Base-by-base conservation (phyloP, 83 land plant genomes). In the Picea mariana region DNA sequence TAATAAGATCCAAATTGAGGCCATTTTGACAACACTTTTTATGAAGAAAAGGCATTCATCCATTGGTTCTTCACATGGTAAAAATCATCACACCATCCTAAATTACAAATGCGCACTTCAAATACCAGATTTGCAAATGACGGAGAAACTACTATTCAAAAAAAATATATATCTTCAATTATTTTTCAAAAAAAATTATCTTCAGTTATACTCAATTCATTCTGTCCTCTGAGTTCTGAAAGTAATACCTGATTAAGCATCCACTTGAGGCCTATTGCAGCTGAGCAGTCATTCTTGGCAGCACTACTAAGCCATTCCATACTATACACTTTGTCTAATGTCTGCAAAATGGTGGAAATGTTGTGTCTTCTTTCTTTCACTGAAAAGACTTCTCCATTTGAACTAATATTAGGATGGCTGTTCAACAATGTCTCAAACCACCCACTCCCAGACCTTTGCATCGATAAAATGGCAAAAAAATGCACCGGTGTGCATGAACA, bases 221-320 rank as follows among this genome's bases (percentile, higher is more conserved):
- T 55, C 59, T 55, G 59, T 55, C 13, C 59, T 12, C 16, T 44
- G 15, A 55, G 12, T 55, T 55, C 59, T 55, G 59, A 55, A 55
- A 55, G 59, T 55, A 12, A 55, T 84, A 90, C 92, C 88, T 90
- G 92, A 86, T 90, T 90, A 40, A 90, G 87, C 92, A 90, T 90
- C 92, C 92, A 90, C 81, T 90, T 90, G 80, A 90, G 82, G 3
- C 89, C 92, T 73, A 90, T 85, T 38, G 90, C 92, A 86, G 92
- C 88, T 2, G 90, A 82, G 79, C 92, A 90, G 66, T 84, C 85
- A 55, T 90, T 90, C 68, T 90, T 88, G 47, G 92, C 80, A 71
- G 92, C 86, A 84, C 92, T 90, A 42, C 78, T 84, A 38, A 73
- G 84, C 90, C 89, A 90, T 67, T 90, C 92, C 38, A 90, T 83